A percentile compares a stretch with the other conserved stretches of the same genome.
phyloP scores from a whole-genome alignment of 2,329 filamentous ascomycete genomes.

The Allantophomopsis cytisporea region DNA sequence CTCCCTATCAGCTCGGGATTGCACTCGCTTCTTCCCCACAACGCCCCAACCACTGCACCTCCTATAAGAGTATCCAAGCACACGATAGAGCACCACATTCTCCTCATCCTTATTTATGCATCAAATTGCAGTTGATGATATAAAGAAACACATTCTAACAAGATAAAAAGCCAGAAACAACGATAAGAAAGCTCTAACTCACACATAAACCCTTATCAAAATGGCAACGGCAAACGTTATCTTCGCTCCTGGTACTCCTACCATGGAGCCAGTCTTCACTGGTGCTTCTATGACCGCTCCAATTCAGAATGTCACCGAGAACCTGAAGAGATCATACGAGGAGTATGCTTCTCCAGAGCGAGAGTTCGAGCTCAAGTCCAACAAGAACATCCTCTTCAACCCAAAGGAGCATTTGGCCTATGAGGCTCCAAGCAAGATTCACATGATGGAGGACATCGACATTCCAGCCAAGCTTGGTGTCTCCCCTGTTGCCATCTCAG shows the following conservation, averaged over 20 bases:
- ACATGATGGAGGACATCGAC: conserved; percentile 49
- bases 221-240: conserved; percentile 11
- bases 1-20: no score
- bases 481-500: conserved; percentile 48
- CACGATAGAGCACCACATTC: no score
- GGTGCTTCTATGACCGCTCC: not conserved
- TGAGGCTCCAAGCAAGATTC: conserved; percentile 31
- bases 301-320: not conserved
- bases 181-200: not conserved
- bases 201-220: not conserved
- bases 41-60: no score
- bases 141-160: no score
- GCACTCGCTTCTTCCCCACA: no score
- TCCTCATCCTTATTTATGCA: no score
- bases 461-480: conserved; percentile 39
- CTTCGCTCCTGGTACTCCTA: conserved; percentile 1
- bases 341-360: not conserved
- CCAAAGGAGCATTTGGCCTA: conserved; percentile 40
- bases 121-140: no score
- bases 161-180: not conserved
- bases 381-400: conserved; percentile 28
- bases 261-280: not conserved
- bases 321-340: conserved; percentile 1
- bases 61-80: no score
- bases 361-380: conserved; percentile 3